Conservation (phyloP, 1,139 yeast species). For the Pichia sp. region DNA sequence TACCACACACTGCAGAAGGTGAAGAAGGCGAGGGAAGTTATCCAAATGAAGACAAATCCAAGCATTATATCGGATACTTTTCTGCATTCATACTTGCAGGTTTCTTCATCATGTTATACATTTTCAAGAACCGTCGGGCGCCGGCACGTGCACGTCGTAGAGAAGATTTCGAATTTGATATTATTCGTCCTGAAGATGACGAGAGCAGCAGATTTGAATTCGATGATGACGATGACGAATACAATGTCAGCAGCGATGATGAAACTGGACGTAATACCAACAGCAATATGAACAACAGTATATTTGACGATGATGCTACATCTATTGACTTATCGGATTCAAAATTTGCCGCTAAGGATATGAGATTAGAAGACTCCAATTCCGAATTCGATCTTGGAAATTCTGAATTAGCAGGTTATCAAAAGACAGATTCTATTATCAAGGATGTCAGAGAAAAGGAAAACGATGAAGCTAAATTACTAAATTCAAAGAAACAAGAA, state of each 20-base stretch:
- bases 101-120: constrained; percentile 48
- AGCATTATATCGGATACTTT: constrained; percentile 42
- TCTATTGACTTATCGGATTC: background rate
- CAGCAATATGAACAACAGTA: constrained; percentile 6
- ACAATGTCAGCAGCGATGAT: background rate
- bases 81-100: constrained; percentile 60
- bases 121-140: constrained; percentile 46
- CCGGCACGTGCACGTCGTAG: constrained; percentile 58
- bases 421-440: constrained; percentile 10
- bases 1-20: constrained; percentile 25
- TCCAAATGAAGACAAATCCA: constrained; percentile 32
- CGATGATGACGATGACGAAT: constrained; percentile 20
- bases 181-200: constrained; percentile 65
- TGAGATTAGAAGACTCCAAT: background rate
- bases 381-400: constrained; percentile 17
- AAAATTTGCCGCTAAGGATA: constrained; percentile 2
- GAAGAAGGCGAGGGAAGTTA: constrained; percentile 12
- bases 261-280: background rate
- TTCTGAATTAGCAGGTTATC: constrained; percentile 10
- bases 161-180: constrained; percentile 77
- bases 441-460: constrained; percentile 6
- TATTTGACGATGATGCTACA: constrained; percentile 10
- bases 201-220: constrained; percentile 31
- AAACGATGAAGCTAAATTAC: background rate
- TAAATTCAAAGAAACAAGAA: background rate